Evolutionary conservation across 2,329 filamentous ascomycete genomes (phyloP).

Genomic region (Fusarium begoniae): DNA sequence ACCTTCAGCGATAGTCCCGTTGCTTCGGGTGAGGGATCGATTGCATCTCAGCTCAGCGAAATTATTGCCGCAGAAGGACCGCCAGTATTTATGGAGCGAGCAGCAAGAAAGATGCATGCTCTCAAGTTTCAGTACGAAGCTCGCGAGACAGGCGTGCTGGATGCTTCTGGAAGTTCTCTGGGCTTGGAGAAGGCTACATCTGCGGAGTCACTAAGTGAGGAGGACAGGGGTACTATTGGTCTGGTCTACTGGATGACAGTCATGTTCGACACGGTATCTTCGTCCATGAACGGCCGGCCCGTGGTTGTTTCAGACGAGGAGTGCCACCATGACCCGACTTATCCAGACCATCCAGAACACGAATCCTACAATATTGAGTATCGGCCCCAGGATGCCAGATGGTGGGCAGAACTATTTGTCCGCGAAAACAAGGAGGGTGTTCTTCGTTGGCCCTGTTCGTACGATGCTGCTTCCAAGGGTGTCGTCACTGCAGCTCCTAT

Average conservation of each 20-base stretch:
- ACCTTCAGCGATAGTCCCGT: slow-evolving; percentile 35
- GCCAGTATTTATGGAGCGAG: slow-evolving; percentile 48
- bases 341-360: slow-evolving; percentile 34
- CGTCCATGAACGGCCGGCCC: slow-evolving; percentile 58
- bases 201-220: slow-evolving; percentile 40
- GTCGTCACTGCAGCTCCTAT: slow-evolving; percentile 64
- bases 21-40: slow-evolving; percentile 34
- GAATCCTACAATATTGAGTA: slow-evolving; percentile 33
- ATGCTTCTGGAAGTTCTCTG: slow-evolving; percentile 38
- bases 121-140: slow-evolving; percentile 50
- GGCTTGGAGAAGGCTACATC: slow-evolving; percentile 38
- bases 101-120: slow-evolving; percentile 50
- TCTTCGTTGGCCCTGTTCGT: slow-evolving; percentile 63
- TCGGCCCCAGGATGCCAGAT: slow-evolving; percentile 43
- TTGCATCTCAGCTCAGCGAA: slow-evolving; percentile 46
- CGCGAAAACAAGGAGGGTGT: slow-evolving; percentile 39
- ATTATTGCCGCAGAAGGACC: slow-evolving; percentile 43
- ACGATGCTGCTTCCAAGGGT: slow-evolving; percentile 58
- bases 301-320: slow-evolving; percentile 53
- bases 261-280: slow-evolving; percentile 68
- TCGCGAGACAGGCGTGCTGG: slow-evolving; percentile 39
- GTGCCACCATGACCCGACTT: slow-evolving; percentile 49
- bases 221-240: slow-evolving; percentile 58
- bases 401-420: slow-evolving; percentile 48
- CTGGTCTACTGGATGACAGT: slow-evolving; percentile 67